A percentile compares a stretch with the other conserved stretches of the same genome.
Evolutionary conservation across 192 early-diverging fungal species (phyloP).

Genomic region (Ambispora gerdemannii): DNA sequence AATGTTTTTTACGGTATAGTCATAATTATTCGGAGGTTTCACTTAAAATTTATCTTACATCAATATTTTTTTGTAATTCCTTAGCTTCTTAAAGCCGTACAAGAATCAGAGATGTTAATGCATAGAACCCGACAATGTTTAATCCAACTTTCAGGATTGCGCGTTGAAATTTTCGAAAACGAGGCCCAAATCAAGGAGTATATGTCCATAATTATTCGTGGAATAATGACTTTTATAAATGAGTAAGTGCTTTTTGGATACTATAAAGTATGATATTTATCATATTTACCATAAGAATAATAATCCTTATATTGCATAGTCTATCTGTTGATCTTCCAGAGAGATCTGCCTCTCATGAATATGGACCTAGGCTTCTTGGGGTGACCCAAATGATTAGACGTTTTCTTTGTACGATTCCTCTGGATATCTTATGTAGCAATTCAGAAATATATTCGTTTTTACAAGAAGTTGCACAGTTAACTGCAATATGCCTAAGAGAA

Average conservation of each 20-base stretch:
- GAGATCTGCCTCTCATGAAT: slow-evolving; percentile 33
- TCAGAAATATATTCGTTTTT: slow-evolving; percentile 57
- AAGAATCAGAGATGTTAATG: slow-evolving; percentile 46
- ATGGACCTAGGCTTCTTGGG: slow-evolving; percentile 45
- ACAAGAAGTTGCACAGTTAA: slow-evolving; percentile 55
- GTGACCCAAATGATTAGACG: slow-evolving; percentile 56
- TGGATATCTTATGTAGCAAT: slow-evolving; percentile 46
- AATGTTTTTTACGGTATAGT: slow-evolving; percentile 61
- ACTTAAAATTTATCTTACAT: neutral
- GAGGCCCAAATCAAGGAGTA: slow-evolving; percentile 48
- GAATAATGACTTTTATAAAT: slow-evolving; percentile 50
- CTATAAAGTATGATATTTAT: no score
- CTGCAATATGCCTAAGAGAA: slow-evolving; percentile 48
- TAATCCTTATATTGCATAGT: slow-evolving; percentile 21
- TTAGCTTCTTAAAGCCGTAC: slow-evolving; percentile 46
- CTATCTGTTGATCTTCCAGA: slow-evolving; percentile 32
- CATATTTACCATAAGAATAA: no score
- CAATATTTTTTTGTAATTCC: neutral
- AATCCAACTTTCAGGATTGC: slow-evolving; percentile 59
- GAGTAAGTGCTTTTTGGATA: slow-evolving; percentile 44
- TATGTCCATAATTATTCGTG: slow-evolving; percentile 51
- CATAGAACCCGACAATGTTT: slow-evolving; percentile 59
- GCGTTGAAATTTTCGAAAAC: slow-evolving; percentile 52
- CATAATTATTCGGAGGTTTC: neutral
- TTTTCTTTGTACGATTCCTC: slow-evolving; percentile 51